Conservation (phyloP, 176 grass and related monocot genomes). For the Carex scoparia region DNA sequence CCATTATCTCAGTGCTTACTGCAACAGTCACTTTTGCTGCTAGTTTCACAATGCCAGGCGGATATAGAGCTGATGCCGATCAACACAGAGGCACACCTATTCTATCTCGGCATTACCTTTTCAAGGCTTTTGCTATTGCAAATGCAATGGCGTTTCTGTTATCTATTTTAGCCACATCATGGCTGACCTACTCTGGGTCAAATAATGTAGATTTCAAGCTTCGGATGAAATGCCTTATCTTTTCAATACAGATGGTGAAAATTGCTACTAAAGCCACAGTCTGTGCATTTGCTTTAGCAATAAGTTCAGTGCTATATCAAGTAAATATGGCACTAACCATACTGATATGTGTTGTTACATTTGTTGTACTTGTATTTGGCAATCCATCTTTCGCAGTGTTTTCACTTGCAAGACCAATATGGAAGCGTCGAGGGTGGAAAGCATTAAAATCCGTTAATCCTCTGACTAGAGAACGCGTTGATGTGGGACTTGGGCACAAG, state of each 20-base stretch:
- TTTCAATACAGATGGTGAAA: neutral
- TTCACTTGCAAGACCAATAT: neutral
- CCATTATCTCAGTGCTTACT: conserved; percentile 14
- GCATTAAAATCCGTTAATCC: too few species aligned
- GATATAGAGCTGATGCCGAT: neutral
- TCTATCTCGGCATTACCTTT: conserved; percentile 1
- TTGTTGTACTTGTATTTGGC: neutral
- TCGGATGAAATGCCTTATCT: neutral
- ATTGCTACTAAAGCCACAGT: neutral
- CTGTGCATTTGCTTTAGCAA: conserved; percentile 3
- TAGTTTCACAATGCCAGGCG: conserved; percentile 30
- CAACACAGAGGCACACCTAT: neutral
- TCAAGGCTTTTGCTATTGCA: conserved; percentile 16
- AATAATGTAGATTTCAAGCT: neutral
- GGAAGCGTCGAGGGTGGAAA: neutral
- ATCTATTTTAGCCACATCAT: conserved; percentile 11
- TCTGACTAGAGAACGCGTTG: too few species aligned
- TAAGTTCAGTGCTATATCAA: neutral
- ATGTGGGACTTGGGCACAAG: too few species aligned
- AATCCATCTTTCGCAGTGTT: neutral
- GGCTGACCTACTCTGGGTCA: neutral
- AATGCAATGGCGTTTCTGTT: conserved; percentile 13
- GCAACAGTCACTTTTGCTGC: conserved; percentile 30
- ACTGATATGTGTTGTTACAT: neutral
- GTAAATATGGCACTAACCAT: conserved; percentile 10